phyloP scores from a whole-genome alignment of 805 yeast species.

The Yarrowia hollandica region DNA sequence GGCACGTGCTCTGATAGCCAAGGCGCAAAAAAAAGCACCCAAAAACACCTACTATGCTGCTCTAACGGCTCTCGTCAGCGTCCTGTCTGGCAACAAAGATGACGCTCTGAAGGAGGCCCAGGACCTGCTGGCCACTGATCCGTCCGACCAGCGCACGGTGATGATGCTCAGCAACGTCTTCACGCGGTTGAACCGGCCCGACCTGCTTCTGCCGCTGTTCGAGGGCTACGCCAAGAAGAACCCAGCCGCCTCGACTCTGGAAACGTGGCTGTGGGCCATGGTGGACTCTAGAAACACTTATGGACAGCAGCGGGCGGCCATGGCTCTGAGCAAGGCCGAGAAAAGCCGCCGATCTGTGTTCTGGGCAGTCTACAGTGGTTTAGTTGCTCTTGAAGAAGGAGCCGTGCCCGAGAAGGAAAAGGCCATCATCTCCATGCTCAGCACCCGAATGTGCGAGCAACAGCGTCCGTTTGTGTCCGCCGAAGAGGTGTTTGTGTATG shows the following conservation, averaged over 20 bases:
- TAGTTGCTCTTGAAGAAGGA: conserved; percentile 7
- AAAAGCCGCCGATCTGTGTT: conserved; percentile 34
- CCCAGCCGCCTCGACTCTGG: conserved; percentile 32
- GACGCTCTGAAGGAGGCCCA: conserved; percentile 33
- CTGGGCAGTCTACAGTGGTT: conserved; percentile 45
- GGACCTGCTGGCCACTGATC: conserved; percentile 10
- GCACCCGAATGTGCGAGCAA: conserved; percentile 53
- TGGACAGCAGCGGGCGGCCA: conserved; percentile 56
- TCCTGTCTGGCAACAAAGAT: conserved; percentile 31
- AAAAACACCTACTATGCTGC: conserved; percentile 55
- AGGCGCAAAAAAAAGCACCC: conserved; percentile 57
- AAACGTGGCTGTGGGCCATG: conserved; percentile 57
- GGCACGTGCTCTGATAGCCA: conserved; percentile 53
- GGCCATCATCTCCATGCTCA: conserved; percentile 13
- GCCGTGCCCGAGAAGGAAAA: not conserved
- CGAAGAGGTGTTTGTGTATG: conserved; percentile 67
- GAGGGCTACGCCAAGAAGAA: conserved; percentile 26
- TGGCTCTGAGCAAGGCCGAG: conserved; percentile 35
- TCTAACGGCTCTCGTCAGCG: conserved; percentile 39
- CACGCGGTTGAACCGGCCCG: not conserved
- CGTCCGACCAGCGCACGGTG: conserved; percentile 11
- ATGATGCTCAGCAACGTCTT: conserved; percentile 24
- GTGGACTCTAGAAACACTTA: conserved; percentile 50
- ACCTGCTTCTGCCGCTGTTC: conserved; percentile 8
- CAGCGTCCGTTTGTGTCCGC: conserved; percentile 54